These are phyloP conservation scores for Monosporascus sp. DNA, from an alignment of 2,329 filamentous ascomycete species.

Conservation along the genomic window DNA sequence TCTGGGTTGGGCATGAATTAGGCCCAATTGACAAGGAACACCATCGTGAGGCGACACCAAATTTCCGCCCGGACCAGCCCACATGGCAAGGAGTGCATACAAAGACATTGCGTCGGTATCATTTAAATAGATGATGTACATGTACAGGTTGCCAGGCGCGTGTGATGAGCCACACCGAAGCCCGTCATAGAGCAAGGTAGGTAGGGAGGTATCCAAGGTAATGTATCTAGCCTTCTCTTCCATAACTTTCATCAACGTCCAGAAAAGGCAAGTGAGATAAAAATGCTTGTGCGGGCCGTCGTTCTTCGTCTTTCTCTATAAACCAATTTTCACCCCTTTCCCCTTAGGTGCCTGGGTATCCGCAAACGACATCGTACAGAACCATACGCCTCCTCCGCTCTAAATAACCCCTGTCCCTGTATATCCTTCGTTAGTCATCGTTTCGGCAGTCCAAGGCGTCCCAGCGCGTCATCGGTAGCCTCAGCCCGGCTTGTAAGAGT, in stretches of 20 bases:
- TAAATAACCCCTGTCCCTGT: conserved; percentile 19
- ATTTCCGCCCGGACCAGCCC: too few species aligned
- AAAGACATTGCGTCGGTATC: not conserved
- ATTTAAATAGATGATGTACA: not conserved
- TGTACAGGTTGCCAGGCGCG: not conserved
- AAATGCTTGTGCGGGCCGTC: conserved; percentile 20
- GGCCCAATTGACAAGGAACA: too few species aligned
- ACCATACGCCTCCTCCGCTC: conserved; percentile 19
- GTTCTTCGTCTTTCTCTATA: conserved; percentile 21
- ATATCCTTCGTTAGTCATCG: conserved; percentile 13
- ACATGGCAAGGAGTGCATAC: too few species aligned
- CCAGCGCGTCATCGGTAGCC: not conserved
- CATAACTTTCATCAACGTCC: not conserved
- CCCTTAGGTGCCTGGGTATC: conserved; percentile 23
- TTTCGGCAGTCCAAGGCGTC: conserved; percentile 2
- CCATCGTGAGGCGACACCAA: too few species aligned
- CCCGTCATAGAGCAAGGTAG: not conserved
- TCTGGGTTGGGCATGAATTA: not conserved
- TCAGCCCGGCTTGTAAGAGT: conserved; percentile 5
- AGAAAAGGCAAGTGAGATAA: conserved; percentile 9
- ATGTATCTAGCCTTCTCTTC: not conserved
- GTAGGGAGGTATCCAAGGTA: not conserved
- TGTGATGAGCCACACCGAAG: not conserved
- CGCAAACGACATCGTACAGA: conserved; percentile 23
- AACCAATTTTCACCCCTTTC: conserved; percentile 16